Conservation (phyloP, 2,329 filamentous ascomycete genomes). For the Epichloe aotearoae region DNA sequence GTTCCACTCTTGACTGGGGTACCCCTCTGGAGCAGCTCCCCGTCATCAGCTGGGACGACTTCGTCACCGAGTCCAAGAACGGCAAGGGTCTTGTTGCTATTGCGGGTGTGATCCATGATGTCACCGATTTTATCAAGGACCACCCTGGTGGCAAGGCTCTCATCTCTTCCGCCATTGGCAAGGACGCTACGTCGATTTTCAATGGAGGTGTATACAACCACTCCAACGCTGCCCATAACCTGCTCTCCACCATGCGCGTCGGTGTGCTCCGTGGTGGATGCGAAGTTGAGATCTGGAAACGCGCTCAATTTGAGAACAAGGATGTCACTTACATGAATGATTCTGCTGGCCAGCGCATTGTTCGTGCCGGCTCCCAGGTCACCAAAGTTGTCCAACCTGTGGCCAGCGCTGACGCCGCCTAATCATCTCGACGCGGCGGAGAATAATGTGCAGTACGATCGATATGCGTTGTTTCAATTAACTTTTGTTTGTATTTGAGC, state of each 20-base stretch:
- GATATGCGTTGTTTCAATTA: too few species aligned
- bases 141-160: constrained; percentile 85
- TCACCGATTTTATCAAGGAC: constrained; percentile 72
- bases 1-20: constrained; percentile 72
- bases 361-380: constrained; percentile 73
- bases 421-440: constrained; percentile 8
- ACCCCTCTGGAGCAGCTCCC: constrained; percentile 73
- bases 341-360: constrained; percentile 65
- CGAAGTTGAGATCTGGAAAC: constrained; percentile 90
- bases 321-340: constrained; percentile 71
- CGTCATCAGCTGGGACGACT: constrained; percentile 78
- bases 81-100: constrained; percentile 66
- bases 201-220: constrained; percentile 85
- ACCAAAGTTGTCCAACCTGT: constrained; percentile 73
- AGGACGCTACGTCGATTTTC: constrained; percentile 83
- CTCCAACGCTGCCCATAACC: constrained; percentile 80
- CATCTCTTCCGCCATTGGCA: constrained; percentile 70
- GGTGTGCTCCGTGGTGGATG: constrained; percentile 77
- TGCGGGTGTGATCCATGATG: constrained; percentile 76
- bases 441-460: not conserved
- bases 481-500: constrained; percentile 1
- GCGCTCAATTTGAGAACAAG: constrained; percentile 72
- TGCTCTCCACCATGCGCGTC: constrained; percentile 77
- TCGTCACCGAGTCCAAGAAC: constrained; percentile 60
- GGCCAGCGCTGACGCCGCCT: constrained; percentile 74